Conservation (phyloP, 371 early-diverging fungal genomes). For the Rhizopus delemar region DNA sequence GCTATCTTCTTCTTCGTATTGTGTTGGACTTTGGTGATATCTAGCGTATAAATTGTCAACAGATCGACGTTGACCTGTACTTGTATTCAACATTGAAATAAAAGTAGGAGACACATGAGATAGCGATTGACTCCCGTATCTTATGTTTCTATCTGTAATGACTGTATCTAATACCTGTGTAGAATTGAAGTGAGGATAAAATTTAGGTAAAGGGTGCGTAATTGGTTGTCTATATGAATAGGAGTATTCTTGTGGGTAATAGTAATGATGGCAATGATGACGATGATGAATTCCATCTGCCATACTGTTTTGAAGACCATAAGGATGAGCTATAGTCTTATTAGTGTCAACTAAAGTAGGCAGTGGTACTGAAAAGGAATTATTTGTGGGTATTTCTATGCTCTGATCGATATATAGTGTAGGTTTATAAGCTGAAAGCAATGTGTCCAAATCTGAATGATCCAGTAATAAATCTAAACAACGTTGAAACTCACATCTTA, state of each 20-base stretch:
- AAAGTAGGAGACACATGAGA: constrained; percentile 20
- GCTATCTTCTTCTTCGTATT: not conserved
- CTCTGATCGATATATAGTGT: too few species aligned
- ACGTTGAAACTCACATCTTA: constrained; percentile 76
- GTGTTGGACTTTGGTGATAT: constrained; percentile 19
- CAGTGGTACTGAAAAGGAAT: too few species aligned
- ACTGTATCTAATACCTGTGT: constrained; percentile 21
- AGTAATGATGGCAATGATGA: constrained; percentile 16
- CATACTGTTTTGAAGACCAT: constrained; percentile 28
- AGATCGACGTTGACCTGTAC: constrained; percentile 15
- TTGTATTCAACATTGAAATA: constrained; percentile 19
- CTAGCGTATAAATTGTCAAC: constrained; percentile 25
- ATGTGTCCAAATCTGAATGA: constrained; percentile 12
- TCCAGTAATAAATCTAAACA: constrained; percentile 62
- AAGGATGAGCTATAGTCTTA: constrained; percentile 13
- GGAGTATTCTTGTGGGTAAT: not conserved
- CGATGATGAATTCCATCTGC: constrained; percentile 22
- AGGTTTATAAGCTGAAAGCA: constrained; percentile 21
- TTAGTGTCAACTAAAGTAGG: too few species aligned
- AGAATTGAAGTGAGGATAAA: constrained; percentile 23
- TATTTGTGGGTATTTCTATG: too few species aligned
- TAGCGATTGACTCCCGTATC: constrained; percentile 28
- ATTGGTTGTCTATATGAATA: not conserved
- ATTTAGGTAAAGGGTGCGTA: not conserved
- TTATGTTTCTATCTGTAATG: constrained; percentile 17